Evolutionary conservation across 768 basidiomycete species (phyloP).

Genomic region (Tulasnella sp.): DNA sequence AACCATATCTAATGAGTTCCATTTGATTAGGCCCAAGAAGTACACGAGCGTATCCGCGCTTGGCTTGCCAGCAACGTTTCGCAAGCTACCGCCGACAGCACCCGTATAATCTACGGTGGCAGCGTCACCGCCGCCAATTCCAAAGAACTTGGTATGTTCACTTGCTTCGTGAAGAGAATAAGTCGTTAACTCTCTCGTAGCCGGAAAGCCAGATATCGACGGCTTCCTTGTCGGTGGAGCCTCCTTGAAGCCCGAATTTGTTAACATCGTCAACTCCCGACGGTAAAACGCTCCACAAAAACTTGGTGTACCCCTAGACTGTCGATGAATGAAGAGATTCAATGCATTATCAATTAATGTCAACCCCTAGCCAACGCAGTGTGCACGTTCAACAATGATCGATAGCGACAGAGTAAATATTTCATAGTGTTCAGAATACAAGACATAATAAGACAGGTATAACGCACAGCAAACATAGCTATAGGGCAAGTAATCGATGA

Average conservation of each 20-base stretch:
- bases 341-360: no score
- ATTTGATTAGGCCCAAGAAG: conserved; percentile 68
- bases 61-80: conserved; percentile 60
- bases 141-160: conserved; percentile 63
- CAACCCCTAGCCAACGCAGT: no score
- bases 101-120: conserved; percentile 91
- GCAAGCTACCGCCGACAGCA: conserved; percentile 50
- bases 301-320: no score
- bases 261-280: conserved; percentile 64
- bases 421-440: no score
- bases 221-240: conserved; percentile 98
- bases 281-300: no score
- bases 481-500: background rate
- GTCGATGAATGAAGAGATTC: no score
- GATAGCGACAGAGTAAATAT: no score
- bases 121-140: conserved; percentile 84
- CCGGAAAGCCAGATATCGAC: conserved; percentile 70
- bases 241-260: conserved; percentile 94
- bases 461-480: background rate
- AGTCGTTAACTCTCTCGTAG: conserved; percentile 29
- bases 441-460: no score
- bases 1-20: background rate
- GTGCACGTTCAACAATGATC: no score
- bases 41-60: conserved; percentile 69
- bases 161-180: background rate